Base-by-base conservation (phyloP, 139 green algal genomes). In the Volvox reticuliferus region DNA sequence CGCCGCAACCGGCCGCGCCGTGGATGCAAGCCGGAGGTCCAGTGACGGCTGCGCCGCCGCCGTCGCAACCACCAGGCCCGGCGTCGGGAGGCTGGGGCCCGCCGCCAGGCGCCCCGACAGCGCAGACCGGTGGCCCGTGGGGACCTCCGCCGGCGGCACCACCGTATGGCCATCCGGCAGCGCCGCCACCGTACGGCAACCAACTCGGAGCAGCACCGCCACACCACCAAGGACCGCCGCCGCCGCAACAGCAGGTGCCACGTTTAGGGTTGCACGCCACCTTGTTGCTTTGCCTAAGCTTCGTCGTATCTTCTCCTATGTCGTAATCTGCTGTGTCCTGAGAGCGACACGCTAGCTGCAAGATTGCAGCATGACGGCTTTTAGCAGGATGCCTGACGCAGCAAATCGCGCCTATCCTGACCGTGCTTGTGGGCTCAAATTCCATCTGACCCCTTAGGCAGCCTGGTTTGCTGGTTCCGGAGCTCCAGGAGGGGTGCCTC, bases 401-500 rank as follows among this genome's bases (percentile, higher is more conserved):
- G 44, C 44, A 55, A 55, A 55, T 9, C 44, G 44, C 44, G 44
- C 44, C 44, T 55, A 9, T 55, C 9, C 9, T 9, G 44, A n/a
- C n/a, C n/a, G n/a, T n/a, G n/a, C n/a, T n/a, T n/a, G n/a, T n/a
- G n/a, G n/a, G n/a, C n/a, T n/a, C 5, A 55, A 55, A 55, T 55
- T 55, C 44, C 44, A 55, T 55, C 5, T 55, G 44, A 55, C 44
- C 44, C 84, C 84, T 1, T 32, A 75, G n/a, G 65, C 65, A 35
- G 67, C 84, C 65, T 79, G 84, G 84, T 80, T 69, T 55, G 22
- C 30, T n/a, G 75, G 73, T 50, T 88, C 62, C 61, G 67, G 82
- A 24, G 62, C 82, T 5, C 33, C 84, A n/a, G 71, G 67, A 26
- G 24, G 24, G 71, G 1, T 30, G 22, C 26, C 65, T 28, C 65